Base-by-base conservation (phyloP, 2,329 filamentous ascomycete genomes). In the Salinomyces thailandicus region DNA sequence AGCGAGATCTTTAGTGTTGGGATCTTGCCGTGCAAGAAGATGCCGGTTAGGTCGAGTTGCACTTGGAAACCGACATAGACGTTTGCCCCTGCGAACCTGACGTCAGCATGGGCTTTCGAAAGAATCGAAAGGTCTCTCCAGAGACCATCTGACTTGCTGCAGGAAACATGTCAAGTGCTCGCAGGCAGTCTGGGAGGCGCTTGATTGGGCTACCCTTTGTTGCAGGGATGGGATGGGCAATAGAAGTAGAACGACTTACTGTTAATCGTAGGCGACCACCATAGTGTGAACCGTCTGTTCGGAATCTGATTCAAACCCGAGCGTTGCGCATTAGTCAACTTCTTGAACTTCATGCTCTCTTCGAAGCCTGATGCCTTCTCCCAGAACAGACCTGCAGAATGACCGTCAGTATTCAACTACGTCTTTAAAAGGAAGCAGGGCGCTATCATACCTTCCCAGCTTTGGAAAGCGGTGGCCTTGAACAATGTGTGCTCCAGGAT, bases 51-150 rank as follows among this genome's bases (percentile, higher is more conserved):
- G 72, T 98, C 91, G 34, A 98, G 74, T 55, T 98, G 91, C 18
- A 98, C 91, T 58, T 96, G 89, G 80, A 98, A 98, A 79, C 91
- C 91, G 46, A 98, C 87, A 51, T 96, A 96, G 13, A 98, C 91
- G 55, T 96, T 95, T 49, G 89, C 89, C 18, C 51, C 22, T 26
- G n/a, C n/a, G 22, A 26, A n/a, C 3, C 9, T 3, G n/a, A 4
- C n/a, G 22, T 26, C 22, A 26, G 22, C 22, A 26, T 26, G n/a
- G 9, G 22, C n/a, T n/a, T 26, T n/a, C n/a, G 22, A 26, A 26
- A n/a, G 22, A 8, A n/a, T n/a, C n/a, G n/a, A n/a, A n/a, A n/a
- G n/a, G n/a, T n/a, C n/a, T n/a, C n/a, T n/a, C n/a, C n/a, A n/a
- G n/a, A n/a, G n/a, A n/a, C n/a, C n/a, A n/a, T n/a, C n/a, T n/a